These are phyloP conservation scores for Mortierella alpina DNA, from an alignment of 192 early-diverging fungal species.

Conservation along the genomic window DNA sequence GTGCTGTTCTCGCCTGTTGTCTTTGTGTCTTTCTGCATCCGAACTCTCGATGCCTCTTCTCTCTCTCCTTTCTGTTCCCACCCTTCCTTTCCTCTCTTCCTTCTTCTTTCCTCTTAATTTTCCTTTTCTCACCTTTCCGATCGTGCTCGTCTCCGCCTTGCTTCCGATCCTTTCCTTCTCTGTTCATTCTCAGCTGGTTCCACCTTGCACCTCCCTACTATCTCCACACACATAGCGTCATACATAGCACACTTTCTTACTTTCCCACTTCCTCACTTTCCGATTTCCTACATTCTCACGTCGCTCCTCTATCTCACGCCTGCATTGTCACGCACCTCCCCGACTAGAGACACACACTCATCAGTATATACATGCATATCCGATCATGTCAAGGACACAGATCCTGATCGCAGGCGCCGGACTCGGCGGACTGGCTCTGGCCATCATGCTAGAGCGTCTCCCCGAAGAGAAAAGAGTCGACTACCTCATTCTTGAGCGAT, in stretches of 20 bases:
- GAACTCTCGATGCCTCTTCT: neutral
- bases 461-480: slow-evolving; percentile 45
- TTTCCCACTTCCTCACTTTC: neutral
- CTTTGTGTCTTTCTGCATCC: slow-evolving; percentile 6
- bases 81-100: neutral
- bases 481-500: slow-evolving; percentile 46
- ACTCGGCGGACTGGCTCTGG: slow-evolving; percentile 30
- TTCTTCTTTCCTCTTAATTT: neutral
- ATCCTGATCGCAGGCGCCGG: slow-evolving; percentile 46
- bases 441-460: slow-evolving; percentile 45
- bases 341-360: neutral
- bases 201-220: too few species aligned
- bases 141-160: neutral
- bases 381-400: slow-evolving; percentile 22
- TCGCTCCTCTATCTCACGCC: neutral
- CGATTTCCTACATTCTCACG: neutral
- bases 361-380: neutral
- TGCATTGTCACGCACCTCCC: neutral
- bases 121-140: neutral
- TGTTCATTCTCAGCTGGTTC: neutral
- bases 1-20: neutral
- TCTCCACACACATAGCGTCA: too few species aligned
- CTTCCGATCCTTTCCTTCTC: too few species aligned
- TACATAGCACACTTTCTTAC: too few species aligned
- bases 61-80: neutral